Evolutionary conservation across 2,329 filamentous ascomycete species (phyloP).

Genomic region (Aspergillus caelatus): DNA sequence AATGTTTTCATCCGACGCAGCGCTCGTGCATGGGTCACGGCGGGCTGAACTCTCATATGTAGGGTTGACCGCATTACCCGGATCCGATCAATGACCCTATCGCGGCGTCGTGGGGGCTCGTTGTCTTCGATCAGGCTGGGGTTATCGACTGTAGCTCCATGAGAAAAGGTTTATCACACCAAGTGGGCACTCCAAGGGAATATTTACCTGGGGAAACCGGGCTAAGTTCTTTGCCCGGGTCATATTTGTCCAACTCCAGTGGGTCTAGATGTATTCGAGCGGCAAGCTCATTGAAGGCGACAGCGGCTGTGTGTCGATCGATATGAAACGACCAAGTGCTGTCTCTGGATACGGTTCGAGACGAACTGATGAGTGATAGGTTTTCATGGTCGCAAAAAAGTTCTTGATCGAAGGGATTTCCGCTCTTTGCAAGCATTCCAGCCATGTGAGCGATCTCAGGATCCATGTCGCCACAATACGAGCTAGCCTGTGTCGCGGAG

Average conservation of each 20-base stretch:
- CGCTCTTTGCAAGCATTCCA: constrained; percentile 6
- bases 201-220: neutral
- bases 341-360: constrained; percentile 24
- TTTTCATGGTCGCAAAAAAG: constrained; percentile 8
- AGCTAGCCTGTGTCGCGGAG: constrained; percentile 18
- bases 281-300: constrained; percentile 36
- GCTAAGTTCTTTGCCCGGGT: neutral
- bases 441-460: neutral
- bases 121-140: constrained; percentile 4
- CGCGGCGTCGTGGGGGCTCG: constrained; percentile 18
- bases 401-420: constrained; percentile 11
- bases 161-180: neutral
- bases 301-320: constrained; percentile 28
- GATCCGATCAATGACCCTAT: constrained; percentile 32
- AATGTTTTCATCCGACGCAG: constrained; percentile 46
- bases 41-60: constrained; percentile 23
- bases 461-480: constrained; percentile 17
- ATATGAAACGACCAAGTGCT: constrained; percentile 25
- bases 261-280: constrained; percentile 25
- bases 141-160: constrained; percentile 8
- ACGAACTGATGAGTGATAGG: constrained; percentile 24
- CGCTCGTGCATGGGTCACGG: constrained; percentile 21
- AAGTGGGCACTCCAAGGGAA: neutral
- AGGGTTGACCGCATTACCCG: constrained; percentile 40
- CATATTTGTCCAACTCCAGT: constrained; percentile 16